Evolutionary conservation across 495 filamentous ascomycete genomes (phyloP), one percentile per base, ranked within the genome.

Genomic region (Pyronema omphalodes): DNA sequence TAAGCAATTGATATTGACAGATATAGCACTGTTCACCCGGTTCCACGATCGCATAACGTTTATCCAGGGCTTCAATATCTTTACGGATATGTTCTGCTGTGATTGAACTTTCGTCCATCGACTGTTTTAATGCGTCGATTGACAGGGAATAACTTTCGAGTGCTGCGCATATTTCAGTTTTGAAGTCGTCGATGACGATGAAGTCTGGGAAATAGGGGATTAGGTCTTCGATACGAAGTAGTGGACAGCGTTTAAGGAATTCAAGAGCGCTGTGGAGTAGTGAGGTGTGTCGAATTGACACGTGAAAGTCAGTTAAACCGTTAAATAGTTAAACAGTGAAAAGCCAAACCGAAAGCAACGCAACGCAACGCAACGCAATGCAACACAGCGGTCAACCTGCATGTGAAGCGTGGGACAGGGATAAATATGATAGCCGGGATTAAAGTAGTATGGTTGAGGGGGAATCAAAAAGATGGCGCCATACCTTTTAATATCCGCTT

Each of bases 121-220:
- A 91, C 55, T 82, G 77, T 50, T 88, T 84, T n/a, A 98, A 70
- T 1, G 70, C 73, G 59, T 95, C 89, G 61, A 98, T 98, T 55
- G 85, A 82, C 7, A 83, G 80, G 39, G 78, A 82, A 68, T 98
- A 96, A 23, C 88, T 81, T 67, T 98, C 93, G 3, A 98, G 73
- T 1, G 91, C 91, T 0, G 78, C 73, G 71, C 91, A 98, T 18
- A 98, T 96, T 63, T 96, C 93, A 50, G 94, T 86, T 66, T 98
- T 95, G 73, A 98, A 96, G 68, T 94, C 87, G 62, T 98, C 91
- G 53, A 98, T 95, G 46, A 94, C 82, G n/a, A 95, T 86, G 58
- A 98, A 98, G 64, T 98, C 91, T 0, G 91, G 93, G 71, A 98
- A 98, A 71, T 95, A 94, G 0, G 93, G 91, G 40, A 98, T 94